Evolutionary conservation across 1,284 basidiomycete species (phyloP).

Genomic region (Tetrapyrgos nigripes): DNA sequence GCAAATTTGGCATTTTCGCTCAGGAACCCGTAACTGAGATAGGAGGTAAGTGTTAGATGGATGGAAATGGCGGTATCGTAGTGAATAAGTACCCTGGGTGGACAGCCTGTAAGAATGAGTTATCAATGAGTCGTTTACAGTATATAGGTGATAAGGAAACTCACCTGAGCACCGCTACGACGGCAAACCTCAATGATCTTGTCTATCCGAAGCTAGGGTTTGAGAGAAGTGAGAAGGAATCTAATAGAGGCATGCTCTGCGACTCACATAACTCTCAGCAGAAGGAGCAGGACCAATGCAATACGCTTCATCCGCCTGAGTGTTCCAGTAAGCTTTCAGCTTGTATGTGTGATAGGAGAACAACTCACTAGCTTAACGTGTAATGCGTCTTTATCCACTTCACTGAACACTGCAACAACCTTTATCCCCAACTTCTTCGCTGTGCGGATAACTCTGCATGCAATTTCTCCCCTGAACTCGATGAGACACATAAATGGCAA

Average conservation of each 20-base stretch:
- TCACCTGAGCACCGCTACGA: slow-evolving; percentile 84
- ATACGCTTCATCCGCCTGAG: slow-evolving; percentile 93
- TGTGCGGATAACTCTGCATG: slow-evolving; percentile 90
- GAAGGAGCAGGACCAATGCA: slow-evolving; percentile 92
- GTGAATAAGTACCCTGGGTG: slow-evolving; percentile 19
- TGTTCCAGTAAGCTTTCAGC: slow-evolving; percentile 2
- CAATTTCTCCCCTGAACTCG: slow-evolving; percentile 91
- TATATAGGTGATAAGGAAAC: slow-evolving; percentile 21
- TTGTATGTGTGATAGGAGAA: slow-evolving; percentile 1
- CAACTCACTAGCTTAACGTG: slow-evolving; percentile 76
- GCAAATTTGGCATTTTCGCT: slow-evolving; percentile 95
- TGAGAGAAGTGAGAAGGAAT: slow-evolving; percentile 14
- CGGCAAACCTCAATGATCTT: slow-evolving; percentile 87
- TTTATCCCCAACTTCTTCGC: slow-evolving; percentile 88
- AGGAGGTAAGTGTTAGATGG: not conserved
- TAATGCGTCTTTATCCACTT: slow-evolving; percentile 79
- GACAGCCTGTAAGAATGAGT: slow-evolving; percentile 25
- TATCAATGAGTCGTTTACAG: slow-evolving; percentile 73
- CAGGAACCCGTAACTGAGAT: slow-evolving; percentile 85
- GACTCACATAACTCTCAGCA: slow-evolving; percentile 84
- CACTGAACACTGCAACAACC: slow-evolving; percentile 91
- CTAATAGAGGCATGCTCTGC: not conserved
- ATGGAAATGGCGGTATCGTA: not conserved
- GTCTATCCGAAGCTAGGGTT: slow-evolving; percentile 81
- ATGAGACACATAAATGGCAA: not conserved